Conservation (phyloP, 176 grass and related monocot species). For the Lolium rigidum region DNA sequence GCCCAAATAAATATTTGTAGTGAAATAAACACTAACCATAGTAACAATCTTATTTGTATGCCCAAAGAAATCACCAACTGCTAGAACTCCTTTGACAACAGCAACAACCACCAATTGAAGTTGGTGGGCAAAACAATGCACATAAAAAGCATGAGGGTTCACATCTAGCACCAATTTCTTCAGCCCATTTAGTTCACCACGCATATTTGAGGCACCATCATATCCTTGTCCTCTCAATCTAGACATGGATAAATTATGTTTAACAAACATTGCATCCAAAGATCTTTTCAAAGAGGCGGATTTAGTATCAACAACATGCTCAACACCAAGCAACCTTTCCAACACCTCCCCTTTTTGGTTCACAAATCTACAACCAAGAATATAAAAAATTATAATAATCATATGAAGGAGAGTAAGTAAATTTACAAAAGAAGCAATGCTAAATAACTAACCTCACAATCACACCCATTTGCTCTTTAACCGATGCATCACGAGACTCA, state of each 20-base stretch:
- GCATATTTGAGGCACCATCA: neutral
- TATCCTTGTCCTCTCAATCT: neutral
- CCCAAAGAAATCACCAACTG: no score
- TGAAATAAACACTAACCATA: no score
- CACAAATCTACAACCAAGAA: neutral
- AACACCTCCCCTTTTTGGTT: neutral
- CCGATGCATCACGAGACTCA: neutral
- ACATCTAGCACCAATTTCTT: neutral
- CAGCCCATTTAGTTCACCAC: neutral
- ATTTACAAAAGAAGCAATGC: neutral
- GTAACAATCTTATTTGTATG: no score
- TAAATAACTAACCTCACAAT: neutral
- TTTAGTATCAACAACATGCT: neutral
- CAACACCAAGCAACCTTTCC: neutral
- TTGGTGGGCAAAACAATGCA: no score
- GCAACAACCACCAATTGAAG: no score
- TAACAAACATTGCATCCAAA: no score
- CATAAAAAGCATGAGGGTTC: no score
- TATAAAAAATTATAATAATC: neutral
- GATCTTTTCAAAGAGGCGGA: neutral
- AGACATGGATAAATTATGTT: no score
- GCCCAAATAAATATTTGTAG: no score
- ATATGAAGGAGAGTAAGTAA: neutral
- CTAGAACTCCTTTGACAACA: no score
- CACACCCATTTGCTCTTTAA: neutral